Evolutionary conservation across 495 filamentous ascomycete species (phyloP).

Genomic region (Parmelia sp.): DNA sequence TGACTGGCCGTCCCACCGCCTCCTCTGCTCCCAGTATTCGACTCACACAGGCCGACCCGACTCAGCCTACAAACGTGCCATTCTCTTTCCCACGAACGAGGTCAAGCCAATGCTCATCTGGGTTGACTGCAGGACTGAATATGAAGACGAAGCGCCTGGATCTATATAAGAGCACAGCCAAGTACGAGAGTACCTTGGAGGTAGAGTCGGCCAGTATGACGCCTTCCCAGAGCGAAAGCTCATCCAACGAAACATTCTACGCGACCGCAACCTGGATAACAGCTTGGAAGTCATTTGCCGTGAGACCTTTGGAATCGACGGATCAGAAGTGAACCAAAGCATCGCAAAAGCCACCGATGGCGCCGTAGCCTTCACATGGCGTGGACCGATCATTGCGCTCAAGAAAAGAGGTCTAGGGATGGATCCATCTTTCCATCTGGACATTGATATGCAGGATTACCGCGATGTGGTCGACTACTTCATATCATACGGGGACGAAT

Average conservation of each 20-base stretch:
- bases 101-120: background rate
- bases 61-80: constrained; percentile 23
- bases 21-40: constrained; percentile 20
- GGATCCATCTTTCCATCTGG: constrained; percentile 13
- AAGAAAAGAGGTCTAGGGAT: background rate
- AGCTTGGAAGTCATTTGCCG: constrained; percentile 18
- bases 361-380: constrained; percentile 8
- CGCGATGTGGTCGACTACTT: constrained; percentile 31
- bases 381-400: constrained; percentile 26
- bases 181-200: background rate
- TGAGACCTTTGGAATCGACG: constrained; percentile 25
- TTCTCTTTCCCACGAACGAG: constrained; percentile 26
- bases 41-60: constrained; percentile 15
- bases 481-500: constrained; percentile 18
- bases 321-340: constrained; percentile 25
- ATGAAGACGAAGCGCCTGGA: background rate
- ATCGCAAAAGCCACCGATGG: constrained; percentile 3
- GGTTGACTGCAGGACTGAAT: constrained; percentile 6
- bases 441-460: constrained; percentile 34
- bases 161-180: background rate
- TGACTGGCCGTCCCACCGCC: constrained; percentile 23
- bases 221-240: background rate
- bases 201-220: background rate
- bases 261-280: background rate
- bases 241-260: background rate